Base-by-base conservation (phyloP, 2,329 filamentous ascomycete species). In the Karstenula rhodostoma region DNA sequence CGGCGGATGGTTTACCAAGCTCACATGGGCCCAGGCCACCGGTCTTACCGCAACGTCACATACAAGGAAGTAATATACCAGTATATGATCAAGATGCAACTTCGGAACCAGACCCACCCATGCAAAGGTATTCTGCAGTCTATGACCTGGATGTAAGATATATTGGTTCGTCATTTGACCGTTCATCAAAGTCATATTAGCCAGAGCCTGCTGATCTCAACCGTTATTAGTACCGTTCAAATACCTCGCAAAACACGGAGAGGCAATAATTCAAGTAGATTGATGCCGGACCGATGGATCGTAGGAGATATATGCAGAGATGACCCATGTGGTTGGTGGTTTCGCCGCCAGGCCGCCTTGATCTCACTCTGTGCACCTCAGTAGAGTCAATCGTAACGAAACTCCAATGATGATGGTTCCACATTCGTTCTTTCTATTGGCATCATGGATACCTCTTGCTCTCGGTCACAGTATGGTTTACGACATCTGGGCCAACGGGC, bases 401-500 rank as follows among this genome's bases (percentile, higher is more conserved):
- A 23, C 1, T 9, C 29, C 40, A 19, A 27, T 1, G 13, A 23
- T 4, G 17, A 54, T 44, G 51, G 5, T 1, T 17, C 25, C 22
- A 15, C 19, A 9, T n/a, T 49, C 43, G n/a, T 4, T 59, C 2
- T n/a, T 49, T n/a, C 29, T 59, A 1, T 54, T 37, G 37, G 17
- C 25, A 13, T 49, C 44, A 22, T 48, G 51, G 42, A 4, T 25
- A 1, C 32, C 50, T 25, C 6, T 50, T 22, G 35, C 57, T 19
- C 19, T 50, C 9, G 44, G 50, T 12, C 57, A 59, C 47, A 29
- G 49, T 23, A 54, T 59, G 49, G 8, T 55, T 2, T 33, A 32
- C 23, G 43, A 59, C 8, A 55, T 59, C 17, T 59, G 57, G 57
- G 43, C 57, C 12, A 59, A 59, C 27, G 50, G 63, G 55, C 37